phyloP scores from a whole-genome alignment of 1,284 basidiomycete genomes.

The Ceraceosorus bombacis region DNA sequence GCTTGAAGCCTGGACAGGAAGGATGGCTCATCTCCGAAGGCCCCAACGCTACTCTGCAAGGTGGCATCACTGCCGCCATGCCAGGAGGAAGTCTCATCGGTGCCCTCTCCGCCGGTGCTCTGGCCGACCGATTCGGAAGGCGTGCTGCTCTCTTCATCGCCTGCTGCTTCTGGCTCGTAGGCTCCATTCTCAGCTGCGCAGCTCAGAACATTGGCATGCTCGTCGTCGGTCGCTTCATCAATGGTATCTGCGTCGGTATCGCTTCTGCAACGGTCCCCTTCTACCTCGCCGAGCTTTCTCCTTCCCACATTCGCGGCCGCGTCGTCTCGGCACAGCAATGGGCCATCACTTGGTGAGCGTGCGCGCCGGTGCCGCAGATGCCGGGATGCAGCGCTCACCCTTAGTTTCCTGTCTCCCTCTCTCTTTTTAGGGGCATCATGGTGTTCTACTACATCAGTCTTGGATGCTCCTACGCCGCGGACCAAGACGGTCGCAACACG shows the following conservation, averaged over 20 bases:
- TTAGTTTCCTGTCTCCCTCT: conserved; percentile 47
- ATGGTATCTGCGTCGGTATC: conserved; percentile 24
- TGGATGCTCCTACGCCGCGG: conserved; percentile 13
- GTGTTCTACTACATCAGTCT: conserved; percentile 33
- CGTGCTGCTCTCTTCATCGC: conserved; percentile 23
- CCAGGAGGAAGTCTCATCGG: conserved; percentile 27
- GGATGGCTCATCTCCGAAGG: conserved; percentile 16
- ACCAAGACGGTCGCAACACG: conserved; percentile 10
- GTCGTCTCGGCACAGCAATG: conserved; percentile 49
- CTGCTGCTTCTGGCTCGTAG: conserved; percentile 25
- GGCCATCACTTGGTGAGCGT: conserved; percentile 38
- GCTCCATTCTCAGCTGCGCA: conserved; percentile 24
- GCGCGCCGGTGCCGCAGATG: conserved; percentile 44
- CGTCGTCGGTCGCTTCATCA: conserved; percentile 24
- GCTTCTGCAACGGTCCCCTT: conserved; percentile 24
- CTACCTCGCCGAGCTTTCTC: conserved; percentile 23
- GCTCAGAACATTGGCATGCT: conserved; percentile 29
- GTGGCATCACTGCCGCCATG: conserved; percentile 29
- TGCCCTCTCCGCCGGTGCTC: conserved; percentile 21
- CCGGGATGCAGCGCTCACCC: conserved; percentile 49
- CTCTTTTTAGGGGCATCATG: conserved; percentile 38
- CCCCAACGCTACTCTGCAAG: conserved; percentile 16
- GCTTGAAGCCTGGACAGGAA: neutral
- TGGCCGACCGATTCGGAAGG: conserved; percentile 23
- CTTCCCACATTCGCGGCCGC: conserved; percentile 22